These are phyloP conservation scores for Calycina marina DNA, from an alignment of 2,329 filamentous ascomycete species.

Conservation along the genomic window DNA sequence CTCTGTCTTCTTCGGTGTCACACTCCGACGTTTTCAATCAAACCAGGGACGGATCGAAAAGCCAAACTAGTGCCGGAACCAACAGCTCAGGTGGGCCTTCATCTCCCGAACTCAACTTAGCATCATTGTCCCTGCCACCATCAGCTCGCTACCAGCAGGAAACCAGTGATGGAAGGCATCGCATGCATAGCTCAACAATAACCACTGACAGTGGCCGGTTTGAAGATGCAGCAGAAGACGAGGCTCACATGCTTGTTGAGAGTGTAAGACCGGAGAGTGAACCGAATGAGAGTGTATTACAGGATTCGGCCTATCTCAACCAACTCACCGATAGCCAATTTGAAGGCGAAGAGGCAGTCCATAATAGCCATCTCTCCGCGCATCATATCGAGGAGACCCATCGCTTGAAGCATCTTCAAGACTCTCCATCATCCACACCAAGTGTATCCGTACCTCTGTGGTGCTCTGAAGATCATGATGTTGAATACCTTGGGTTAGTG, in stretches of 20 bases:
- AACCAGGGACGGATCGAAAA: constrained; percentile 16
- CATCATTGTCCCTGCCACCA: constrained; percentile 8
- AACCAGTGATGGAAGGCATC: too few relatives aligned
- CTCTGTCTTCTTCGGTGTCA: constrained; percentile 37
- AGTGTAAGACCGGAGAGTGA: constrained; percentile 12
- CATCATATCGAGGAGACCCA: too few relatives aligned
- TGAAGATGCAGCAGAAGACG: constrained; percentile 23
- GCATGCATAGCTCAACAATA: constrained; percentile 11
- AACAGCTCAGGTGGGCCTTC: constrained; percentile 8
- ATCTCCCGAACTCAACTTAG: constrained; percentile 10
- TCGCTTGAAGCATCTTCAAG: too few relatives aligned
- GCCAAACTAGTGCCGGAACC: constrained; percentile 20
- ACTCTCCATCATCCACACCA: too few relatives aligned
- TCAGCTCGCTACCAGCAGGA: too few relatives aligned
- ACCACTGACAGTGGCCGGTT: constrained; percentile 20
- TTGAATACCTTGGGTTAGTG: too few relatives aligned
- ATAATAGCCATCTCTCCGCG: too few relatives aligned
- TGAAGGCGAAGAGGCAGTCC: too few relatives aligned
- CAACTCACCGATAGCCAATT: constrained; percentile 21
- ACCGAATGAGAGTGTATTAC: constrained; percentile 17
- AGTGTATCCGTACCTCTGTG: too few relatives aligned
- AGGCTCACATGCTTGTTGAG: constrained; percentile 10
- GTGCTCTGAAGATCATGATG: too few relatives aligned
- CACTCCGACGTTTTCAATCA: constrained; percentile 28
- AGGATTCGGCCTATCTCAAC: constrained; percentile 19